Percentiles rank a stretch among this genome's conserved stretches.
Conservation (phyloP, 2,329 filamentous ascomycete genomes). For the Gnomoniopsis smithogilvyi region DNA sequence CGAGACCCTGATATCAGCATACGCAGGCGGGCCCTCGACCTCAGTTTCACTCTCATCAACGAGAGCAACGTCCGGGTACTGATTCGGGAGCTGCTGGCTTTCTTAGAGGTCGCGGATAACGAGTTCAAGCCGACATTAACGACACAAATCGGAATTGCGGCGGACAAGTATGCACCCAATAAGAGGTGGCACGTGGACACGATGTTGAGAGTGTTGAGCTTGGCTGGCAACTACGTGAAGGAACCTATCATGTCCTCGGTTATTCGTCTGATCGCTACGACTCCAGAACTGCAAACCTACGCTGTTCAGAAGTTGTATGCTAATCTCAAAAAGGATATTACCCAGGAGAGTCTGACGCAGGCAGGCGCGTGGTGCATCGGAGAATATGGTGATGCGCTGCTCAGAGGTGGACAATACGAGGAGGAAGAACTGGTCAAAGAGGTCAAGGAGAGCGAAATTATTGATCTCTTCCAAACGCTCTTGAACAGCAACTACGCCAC, state of each 20-base stretch:
- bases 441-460: constrained; percentile 83
- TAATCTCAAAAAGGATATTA: constrained; percentile 92
- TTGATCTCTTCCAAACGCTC: constrained; percentile 90
- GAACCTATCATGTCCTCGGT: constrained; percentile 98
- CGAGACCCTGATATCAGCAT: constrained; percentile 98
- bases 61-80: constrained; percentile 92
- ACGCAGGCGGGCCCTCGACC: constrained; percentile 85
- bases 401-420: constrained; percentile 87
- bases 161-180: constrained; percentile 92
- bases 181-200: constrained; percentile 99
- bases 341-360: constrained; percentile 90
- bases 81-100: constrained; percentile 88
- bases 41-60: constrained; percentile 98
- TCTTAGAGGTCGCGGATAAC: constrained; percentile 94
- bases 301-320: constrained; percentile 93
- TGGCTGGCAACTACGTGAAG: constrained; percentile 96
- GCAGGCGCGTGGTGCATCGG: constrained; percentile 97
- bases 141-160: constrained; percentile 93
- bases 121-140: constrained; percentile 99
- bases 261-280: constrained; percentile 90
- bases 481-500: constrained; percentile 93
- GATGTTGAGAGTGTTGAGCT: constrained; percentile 87
- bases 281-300: constrained; percentile 91
- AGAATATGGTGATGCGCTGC: constrained; percentile 89
- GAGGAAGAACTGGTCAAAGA: constrained; percentile 81